These are phyloP conservation scores for Talaromyces atroroseus DNA, from an alignment of 2,329 filamentous ascomycete species.

Conservation along the genomic window DNA sequence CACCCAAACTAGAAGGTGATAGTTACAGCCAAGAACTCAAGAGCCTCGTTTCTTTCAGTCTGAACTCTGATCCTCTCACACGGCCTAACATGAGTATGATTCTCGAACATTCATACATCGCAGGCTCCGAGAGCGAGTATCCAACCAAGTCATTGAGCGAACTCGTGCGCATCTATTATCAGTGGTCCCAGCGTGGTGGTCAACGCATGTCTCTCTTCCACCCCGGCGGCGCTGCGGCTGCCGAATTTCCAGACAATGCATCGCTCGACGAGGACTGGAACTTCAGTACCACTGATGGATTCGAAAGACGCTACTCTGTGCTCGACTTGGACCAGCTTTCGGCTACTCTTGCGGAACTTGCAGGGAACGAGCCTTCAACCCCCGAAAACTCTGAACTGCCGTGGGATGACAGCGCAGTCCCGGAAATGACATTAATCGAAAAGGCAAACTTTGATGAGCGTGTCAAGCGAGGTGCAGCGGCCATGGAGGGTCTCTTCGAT, in stretches of 20 bases:
- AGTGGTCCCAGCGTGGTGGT: constrained; percentile 45
- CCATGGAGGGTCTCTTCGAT: constrained; percentile 55
- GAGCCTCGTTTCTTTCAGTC: constrained; percentile 40
- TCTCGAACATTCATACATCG: constrained; percentile 42
- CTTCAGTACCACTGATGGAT: constrained; percentile 59
- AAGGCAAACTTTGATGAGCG: constrained; percentile 53
- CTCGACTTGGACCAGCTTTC: constrained; percentile 42
- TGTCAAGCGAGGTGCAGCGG: constrained; percentile 52
- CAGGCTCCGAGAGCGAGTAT: constrained; percentile 37
- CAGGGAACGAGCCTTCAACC: constrained; percentile 32
- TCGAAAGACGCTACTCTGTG: constrained; percentile 49
- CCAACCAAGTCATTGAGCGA: constrained; percentile 42
- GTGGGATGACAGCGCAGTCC: constrained; percentile 25
- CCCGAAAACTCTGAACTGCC: constrained; percentile 20
- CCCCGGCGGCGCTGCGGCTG: constrained; percentile 53
- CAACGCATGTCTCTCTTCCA: constrained; percentile 55
- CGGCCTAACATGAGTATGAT: constrained; percentile 45
- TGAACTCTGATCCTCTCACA: constrained; percentile 39
- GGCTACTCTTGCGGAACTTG: constrained; percentile 41
- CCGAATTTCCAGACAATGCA: constrained; percentile 44
- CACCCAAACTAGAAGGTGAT: constrained; percentile 39
- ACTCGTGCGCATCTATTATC: constrained; percentile 44
- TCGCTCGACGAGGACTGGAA: constrained; percentile 54
- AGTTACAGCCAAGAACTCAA: constrained; percentile 41
- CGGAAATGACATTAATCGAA: constrained; percentile 38